A percentile compares a stretch with the other conserved stretches of the same genome.
Evolutionary conservation across 2,329 filamentous ascomycete species (phyloP).

Genomic region (Aspergillus texensis): DNA sequence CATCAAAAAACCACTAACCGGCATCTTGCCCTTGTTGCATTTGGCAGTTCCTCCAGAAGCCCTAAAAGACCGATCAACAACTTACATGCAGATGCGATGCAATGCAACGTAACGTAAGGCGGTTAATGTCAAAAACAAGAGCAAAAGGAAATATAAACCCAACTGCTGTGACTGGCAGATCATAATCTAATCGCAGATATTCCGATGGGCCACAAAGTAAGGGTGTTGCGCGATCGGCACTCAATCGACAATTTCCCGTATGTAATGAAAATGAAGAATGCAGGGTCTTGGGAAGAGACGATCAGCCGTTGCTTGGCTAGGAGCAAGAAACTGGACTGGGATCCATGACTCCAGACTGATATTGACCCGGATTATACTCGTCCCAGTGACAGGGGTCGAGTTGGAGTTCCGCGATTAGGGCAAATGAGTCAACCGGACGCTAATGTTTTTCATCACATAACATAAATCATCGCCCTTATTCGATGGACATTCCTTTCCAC

Average conservation of each 20-base stretch:
- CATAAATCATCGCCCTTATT: background rate
- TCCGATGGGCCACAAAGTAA: background rate
- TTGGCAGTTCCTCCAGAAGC: background rate
- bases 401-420: background rate
- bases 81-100: background rate
- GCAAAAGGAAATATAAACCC: accelerated
- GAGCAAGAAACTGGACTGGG: too few relatives aligned
- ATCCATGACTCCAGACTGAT: background rate
- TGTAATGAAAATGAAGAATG: background rate
- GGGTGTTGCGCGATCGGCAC: background rate
- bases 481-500: background rate
- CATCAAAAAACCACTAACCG: background rate
- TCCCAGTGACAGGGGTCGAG: background rate
- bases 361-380: background rate
- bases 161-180: background rate
- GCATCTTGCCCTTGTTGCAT: background rate
- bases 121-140: background rate
- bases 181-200: background rate
- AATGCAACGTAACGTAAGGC: background rate
- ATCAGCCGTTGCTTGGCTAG: background rate
- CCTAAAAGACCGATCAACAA: background rate
- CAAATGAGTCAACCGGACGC: background rate
- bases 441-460: background rate
- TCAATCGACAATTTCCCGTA: background rate
- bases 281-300: background rate